Evolutionary conservation across 176 grass and related monocot genomes (phyloP).

Genomic region (Oropetium thomaeum): DNA sequence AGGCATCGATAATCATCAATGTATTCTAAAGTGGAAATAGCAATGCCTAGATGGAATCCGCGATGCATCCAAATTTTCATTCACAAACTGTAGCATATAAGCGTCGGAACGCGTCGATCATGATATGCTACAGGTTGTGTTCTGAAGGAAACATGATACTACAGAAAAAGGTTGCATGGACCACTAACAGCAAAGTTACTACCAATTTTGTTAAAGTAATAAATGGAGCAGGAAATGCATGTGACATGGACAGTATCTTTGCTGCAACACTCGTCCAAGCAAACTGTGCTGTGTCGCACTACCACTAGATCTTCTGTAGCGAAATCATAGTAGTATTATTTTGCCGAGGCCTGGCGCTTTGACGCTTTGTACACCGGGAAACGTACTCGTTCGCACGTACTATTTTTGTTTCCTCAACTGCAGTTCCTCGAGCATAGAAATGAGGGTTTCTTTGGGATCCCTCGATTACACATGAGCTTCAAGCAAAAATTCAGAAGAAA

Average conservation of each 20-base stretch:
- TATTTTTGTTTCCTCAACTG: no score
- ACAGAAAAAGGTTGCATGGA: constrained; percentile 9
- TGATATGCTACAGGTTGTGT: not conserved
- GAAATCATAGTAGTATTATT: not conserved
- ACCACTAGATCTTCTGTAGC: not conserved
- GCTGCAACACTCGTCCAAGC: constrained; percentile 14
- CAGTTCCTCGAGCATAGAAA: not conserved
- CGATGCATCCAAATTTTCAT: not conserved
- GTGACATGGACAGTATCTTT: constrained; percentile 43
- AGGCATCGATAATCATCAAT: no score
- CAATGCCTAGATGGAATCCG: constrained; percentile 11
- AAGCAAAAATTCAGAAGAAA: not conserved
- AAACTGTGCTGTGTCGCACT: not conserved
- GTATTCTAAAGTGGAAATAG: not conserved
- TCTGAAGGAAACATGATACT: constrained; percentile 7
- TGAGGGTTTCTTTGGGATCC: not conserved
- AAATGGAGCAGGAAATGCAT: constrained; percentile 20
- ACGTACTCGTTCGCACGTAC: not conserved
- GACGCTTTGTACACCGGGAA: not conserved
- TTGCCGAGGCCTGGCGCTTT: not conserved
- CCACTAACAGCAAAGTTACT: constrained; percentile 21
- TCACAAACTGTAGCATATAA: not conserved
- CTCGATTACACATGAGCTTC: not conserved
- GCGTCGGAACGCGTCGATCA: constrained; percentile 14
- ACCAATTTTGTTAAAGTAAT: not conserved